phyloP scores from a whole-genome alignment of 495 filamentous ascomycete species.

The Ramalina intermedia region DNA sequence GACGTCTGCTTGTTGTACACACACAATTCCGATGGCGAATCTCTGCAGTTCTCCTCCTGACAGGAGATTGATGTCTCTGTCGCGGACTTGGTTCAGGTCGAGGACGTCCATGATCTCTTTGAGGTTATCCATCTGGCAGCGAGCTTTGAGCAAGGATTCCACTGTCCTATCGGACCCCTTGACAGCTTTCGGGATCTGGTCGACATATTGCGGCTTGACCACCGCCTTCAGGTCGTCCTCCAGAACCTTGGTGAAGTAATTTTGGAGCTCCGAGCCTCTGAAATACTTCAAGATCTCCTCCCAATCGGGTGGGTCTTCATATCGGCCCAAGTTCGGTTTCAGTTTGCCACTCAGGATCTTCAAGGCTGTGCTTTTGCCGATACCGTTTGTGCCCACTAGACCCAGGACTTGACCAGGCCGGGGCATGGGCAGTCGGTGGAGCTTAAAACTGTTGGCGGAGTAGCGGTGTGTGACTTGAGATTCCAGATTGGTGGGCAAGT shows the following conservation, averaged over 20 bases:
- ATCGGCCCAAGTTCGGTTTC: constrained; percentile 91
- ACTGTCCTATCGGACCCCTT: constrained; percentile 64
- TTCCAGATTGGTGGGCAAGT: constrained; percentile 95
- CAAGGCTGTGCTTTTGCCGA: constrained; percentile 95
- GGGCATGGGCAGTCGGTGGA: constrained; percentile 89
- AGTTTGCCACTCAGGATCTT: constrained; percentile 97
- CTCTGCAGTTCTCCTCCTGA: constrained; percentile 96
- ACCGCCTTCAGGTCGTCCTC: constrained; percentile 95
- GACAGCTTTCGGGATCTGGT: constrained; percentile 89
- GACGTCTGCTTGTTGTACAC: constrained; percentile 93
- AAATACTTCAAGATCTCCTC: constrained; percentile 98
- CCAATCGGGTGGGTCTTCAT: constrained; percentile 95
- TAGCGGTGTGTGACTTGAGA: constrained; percentile 96
- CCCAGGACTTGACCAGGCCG: constrained; percentile 93
- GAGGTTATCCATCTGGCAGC: constrained; percentile 63
- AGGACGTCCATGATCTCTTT: constrained; percentile 74
- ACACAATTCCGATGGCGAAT: constrained; percentile 90
- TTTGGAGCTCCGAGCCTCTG: constrained; percentile 92
- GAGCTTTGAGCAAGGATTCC: constrained; percentile 55
- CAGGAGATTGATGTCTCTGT: constrained; percentile 74
- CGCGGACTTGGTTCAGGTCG: constrained; percentile 71
- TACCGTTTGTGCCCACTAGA: constrained; percentile 97
- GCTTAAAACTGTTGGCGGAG: constrained; percentile 98
- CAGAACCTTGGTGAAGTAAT: constrained; percentile 96
- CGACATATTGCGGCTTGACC: constrained; percentile 97